These are phyloP conservation scores for Hansenula lynferdii DNA, from an alignment of 1,139 yeast species.

Conservation along the genomic window DNA sequence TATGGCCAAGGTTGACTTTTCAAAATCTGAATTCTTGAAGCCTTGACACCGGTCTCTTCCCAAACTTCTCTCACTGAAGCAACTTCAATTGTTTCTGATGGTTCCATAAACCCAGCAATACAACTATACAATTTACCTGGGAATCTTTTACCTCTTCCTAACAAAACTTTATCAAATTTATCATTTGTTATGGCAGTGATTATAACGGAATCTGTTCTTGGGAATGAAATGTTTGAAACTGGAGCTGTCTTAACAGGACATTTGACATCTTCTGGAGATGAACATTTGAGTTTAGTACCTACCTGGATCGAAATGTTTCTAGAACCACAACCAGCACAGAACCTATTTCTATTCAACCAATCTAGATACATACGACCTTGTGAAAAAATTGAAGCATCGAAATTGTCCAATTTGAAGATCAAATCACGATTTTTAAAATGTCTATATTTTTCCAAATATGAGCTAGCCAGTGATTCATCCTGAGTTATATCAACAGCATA, in stretches of 20 bases:
- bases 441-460: not conserved
- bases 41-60: constrained; percentile 90
- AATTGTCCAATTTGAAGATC: constrained; percentile 30
- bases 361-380: constrained; percentile 84
- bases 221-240: constrained; percentile 64
- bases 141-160: constrained; percentile 64
- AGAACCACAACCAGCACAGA: constrained; percentile 88
- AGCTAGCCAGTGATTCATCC: constrained; percentile 12
- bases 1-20: constrained; percentile 95
- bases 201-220: constrained; percentile 86
- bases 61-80: constrained; percentile 87
- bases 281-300: constrained; percentile 75
- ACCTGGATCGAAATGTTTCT: constrained; percentile 68
- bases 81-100: constrained; percentile 86
- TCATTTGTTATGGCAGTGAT: constrained; percentile 72
- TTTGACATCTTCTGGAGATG: constrained; percentile 27
- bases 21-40: constrained; percentile 53
- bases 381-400: constrained; percentile 64
- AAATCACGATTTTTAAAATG: constrained; percentile 11
- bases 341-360: constrained; percentile 73
- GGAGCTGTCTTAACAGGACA: constrained; percentile 54
- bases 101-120: constrained; percentile 94
- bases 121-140: constrained; percentile 63
- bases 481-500: constrained; percentile 68
- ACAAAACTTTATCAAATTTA: constrained; percentile 56